Conservation (phyloP, 768 basidiomycete genomes). For the Ephemerocybe angulata region DNA sequence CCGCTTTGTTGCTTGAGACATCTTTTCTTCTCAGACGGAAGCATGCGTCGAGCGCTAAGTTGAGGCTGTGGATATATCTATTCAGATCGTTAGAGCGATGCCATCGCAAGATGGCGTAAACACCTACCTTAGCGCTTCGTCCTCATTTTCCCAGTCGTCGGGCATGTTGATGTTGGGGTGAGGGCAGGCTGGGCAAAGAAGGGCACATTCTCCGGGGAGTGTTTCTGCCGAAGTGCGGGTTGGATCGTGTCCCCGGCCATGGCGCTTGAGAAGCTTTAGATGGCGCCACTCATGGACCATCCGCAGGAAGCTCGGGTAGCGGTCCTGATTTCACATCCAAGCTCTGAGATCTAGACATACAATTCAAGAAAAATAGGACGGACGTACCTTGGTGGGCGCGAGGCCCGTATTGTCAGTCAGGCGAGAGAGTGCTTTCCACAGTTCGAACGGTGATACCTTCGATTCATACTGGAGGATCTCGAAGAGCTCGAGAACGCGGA, state of each 20-base stretch:
- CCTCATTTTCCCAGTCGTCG: constrained; percentile 10
- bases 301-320: neutral
- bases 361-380: neutral
- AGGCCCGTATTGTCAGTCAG: neutral
- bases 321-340: neutral
- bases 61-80: neutral
- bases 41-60: neutral
- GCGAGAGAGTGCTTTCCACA: neutral
- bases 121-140: neutral
- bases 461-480: constrained; percentile 1
- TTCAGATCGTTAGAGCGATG: neutral
- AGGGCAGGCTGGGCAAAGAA: constrained; percentile 25
- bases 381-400: neutral
- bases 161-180: constrained; percentile 19
- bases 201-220: constrained; percentile 13
- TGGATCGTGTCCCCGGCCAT: constrained; percentile 17
- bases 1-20: neutral
- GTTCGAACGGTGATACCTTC: neutral
- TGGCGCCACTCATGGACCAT: constrained; percentile 16
- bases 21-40: neutral
- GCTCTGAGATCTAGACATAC: neutral
- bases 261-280: constrained; percentile 21
- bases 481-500: neutral
- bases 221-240: constrained; percentile 7
- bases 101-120: neutral